Base-by-base conservation (phyloP, 2,329 filamentous ascomycete genomes). In the Paecilomyces sp. region DNA sequence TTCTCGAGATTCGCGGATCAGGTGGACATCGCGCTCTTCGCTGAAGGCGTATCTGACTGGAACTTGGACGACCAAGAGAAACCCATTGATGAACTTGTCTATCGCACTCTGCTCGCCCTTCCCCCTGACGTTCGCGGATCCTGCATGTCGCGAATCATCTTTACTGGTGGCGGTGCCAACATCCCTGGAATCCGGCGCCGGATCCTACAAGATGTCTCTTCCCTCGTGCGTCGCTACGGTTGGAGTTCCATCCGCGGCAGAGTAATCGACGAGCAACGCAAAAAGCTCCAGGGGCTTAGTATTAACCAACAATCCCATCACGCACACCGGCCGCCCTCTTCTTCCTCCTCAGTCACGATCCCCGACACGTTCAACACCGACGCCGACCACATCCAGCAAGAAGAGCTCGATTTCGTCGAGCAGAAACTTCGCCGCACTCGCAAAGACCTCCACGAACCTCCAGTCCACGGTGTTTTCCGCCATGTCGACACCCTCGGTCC, bases 131-230 rank as follows among this genome's bases (percentile, higher is more conserved):
- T 92, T 3, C 86, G 94, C 25, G 88, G 89, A 0, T 77, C 88
- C 3, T 97, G 93, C 73, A 94, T 97, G 86, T 87, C 92, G 1
- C 89, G 93, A 47, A 89, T 97, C 54, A 80, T 96, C 15, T 89
- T 99, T 68, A 88, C 88, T 0, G 94, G 94, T 33, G 91, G 91
- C 1, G 89, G 89, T 55, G 86, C 91, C 5, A 83, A 83, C 28
- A 86, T 97, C 8, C 83, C 92, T 0, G 94, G 94, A 0, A 77
- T 99, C 28, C 91, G 90, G 64, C 81, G 83, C 25, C 85, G 93
- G 28, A 82, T 96, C 41, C 76, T 96, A 33, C 83, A 88, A 59
- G 92, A 97, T 67, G 76, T 97, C 0, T 82, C 83, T 3, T 75
- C 77, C 1, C 77, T 96, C 0, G 81, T 94, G 4, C 79, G 86